Evolutionary conservation across 805 yeast genomes (phyloP).

Genomic region (Cyberlindnera xylosilytica): DNA sequence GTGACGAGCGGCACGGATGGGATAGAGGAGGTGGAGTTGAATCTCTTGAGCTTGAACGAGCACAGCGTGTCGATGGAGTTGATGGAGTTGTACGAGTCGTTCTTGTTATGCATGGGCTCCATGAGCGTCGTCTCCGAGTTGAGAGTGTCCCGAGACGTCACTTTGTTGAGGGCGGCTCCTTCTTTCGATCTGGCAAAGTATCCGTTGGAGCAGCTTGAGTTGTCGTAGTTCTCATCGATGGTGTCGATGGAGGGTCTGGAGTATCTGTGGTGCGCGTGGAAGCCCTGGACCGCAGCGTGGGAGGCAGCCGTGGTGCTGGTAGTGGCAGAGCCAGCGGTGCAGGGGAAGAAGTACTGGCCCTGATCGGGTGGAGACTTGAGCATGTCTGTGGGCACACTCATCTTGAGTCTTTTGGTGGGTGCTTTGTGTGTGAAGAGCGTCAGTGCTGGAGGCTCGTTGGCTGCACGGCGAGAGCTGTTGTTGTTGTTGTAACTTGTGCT

Average conservation of each 20-base stretch:
- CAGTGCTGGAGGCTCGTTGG: too few species aligned
- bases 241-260: conserved; percentile 8
- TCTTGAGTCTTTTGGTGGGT: not conserved
- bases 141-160: conserved; percentile 15
- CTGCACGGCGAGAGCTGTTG: too few species aligned
- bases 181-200: not conserved
- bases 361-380: not conserved
- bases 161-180: conserved; percentile 4
- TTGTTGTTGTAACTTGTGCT: too few species aligned
- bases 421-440: too few species aligned
- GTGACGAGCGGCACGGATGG: conserved; percentile 13
- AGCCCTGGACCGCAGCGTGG: not conserved
- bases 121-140: conserved; percentile 10
- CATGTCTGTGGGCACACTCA: not conserved
- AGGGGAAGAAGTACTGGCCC: not conserved
- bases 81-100: conserved; percentile 19
- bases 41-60: conserved; percentile 17
- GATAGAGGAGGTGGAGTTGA: conserved; percentile 21
- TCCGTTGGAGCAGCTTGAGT: not conserved
- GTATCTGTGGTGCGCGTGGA: conserved; percentile 4
- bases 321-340: not conserved
- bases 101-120: conserved; percentile 18
- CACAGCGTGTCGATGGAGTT: conserved; percentile 20
- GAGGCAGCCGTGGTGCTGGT: not conserved
- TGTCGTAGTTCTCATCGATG: conserved; percentile 11